Conservation (phyloP, 2,329 filamentous ascomycete species). For the Neopestalotiopsis clavispora region DNA sequence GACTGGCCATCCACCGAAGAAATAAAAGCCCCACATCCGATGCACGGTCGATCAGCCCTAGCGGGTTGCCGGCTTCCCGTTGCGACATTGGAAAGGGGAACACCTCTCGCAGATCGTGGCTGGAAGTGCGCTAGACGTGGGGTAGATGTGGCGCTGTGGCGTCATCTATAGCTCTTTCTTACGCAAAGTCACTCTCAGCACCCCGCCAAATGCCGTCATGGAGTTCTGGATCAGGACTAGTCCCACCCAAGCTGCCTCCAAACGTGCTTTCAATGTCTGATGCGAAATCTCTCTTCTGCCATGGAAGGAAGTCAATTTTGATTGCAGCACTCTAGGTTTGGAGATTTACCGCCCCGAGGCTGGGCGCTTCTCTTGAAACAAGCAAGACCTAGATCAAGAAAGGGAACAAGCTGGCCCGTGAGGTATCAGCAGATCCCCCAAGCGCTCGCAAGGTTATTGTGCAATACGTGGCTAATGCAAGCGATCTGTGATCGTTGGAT, state of each 20-base stretch:
- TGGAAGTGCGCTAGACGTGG: neutral
- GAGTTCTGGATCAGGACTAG: neutral
- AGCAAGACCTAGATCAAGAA: neutral
- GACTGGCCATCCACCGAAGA: neutral
- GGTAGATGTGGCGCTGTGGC: slow-evolving; percentile 8
- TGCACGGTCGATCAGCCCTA: slow-evolving; percentile 14
- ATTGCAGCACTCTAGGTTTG: neutral
- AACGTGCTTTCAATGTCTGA: neutral
- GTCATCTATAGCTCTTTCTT: neutral
- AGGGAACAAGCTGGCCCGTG: neutral
- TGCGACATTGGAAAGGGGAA: neutral
- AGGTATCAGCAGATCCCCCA: neutral
- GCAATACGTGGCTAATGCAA: slow-evolving; percentile 9
- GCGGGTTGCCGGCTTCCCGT: slow-evolving; percentile 7
- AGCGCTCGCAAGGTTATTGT: neutral
- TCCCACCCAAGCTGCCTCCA: neutral
- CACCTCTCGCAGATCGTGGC: neutral
- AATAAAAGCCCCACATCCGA: neutral
- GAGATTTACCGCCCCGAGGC: neutral
- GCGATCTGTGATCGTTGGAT: neutral
- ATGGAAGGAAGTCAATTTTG: neutral
- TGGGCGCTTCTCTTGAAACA: neutral
- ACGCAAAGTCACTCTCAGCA: neutral
- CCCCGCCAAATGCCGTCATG: slow-evolving; percentile 11
- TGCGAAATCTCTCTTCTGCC: neutral